phyloP scores from a whole-genome alignment of 768 basidiomycete species.

The Naganishia vishniacii region DNA sequence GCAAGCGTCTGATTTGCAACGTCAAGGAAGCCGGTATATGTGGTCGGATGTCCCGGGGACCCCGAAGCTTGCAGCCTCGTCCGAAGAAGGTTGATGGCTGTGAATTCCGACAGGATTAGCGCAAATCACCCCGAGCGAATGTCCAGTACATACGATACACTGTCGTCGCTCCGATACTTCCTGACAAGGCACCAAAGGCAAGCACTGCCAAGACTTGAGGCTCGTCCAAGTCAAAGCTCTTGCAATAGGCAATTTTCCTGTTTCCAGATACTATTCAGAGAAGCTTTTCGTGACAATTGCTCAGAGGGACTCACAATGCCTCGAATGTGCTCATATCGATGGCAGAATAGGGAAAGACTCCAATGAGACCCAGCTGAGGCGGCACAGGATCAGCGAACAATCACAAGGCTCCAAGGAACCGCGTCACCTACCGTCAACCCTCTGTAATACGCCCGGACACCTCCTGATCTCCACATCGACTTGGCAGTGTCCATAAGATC shows the following conservation, averaged over 20 bases:
- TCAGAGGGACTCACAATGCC: conserved; percentile 54
- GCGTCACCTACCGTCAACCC: conserved; percentile 70
- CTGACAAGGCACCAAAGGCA: conserved; percentile 85
- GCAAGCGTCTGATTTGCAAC: conserved; percentile 72
- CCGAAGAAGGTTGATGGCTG: conserved; percentile 61
- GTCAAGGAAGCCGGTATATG: conserved; percentile 80
- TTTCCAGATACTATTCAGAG: not conserved
- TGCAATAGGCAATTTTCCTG: conserved; percentile 73
- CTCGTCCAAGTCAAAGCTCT: conserved; percentile 80
- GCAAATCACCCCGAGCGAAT: too few species aligned
- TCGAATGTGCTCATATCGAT: conserved; percentile 92
- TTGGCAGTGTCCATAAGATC: conserved; percentile 57
- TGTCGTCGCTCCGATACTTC: conserved; percentile 79
- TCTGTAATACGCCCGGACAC: conserved; percentile 78
- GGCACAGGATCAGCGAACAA: conserved; percentile 24
- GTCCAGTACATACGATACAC: conserved; percentile 62
- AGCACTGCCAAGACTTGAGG: conserved; percentile 80
- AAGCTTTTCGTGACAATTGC: not conserved
- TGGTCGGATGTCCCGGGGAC: conserved; percentile 86
- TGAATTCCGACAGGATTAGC: conserved; percentile 1
- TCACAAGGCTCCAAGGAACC: not conserved
- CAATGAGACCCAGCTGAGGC: conserved; percentile 78
- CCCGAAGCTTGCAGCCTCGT: conserved; percentile 95
- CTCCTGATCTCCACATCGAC: conserved; percentile 72
- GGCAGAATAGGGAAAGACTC: conserved; percentile 86